phyloP scores from a whole-genome alignment of 2,329 filamentous ascomycete genomes.

The Aureobasidium subglaciale region DNA sequence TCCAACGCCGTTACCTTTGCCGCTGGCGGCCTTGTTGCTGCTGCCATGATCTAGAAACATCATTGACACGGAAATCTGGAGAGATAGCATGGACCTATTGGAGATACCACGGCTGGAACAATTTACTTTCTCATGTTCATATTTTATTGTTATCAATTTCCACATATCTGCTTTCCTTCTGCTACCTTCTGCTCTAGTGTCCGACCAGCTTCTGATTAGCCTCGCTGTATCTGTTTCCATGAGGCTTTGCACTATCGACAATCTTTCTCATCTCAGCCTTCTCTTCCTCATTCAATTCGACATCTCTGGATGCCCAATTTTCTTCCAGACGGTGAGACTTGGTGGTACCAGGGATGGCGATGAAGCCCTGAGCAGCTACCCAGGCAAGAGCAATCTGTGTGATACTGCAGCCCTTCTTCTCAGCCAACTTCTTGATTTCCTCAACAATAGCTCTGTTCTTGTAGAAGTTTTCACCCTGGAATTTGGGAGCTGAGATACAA shows the following conservation, averaged over 20 bases:
- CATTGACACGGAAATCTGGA: background rate
- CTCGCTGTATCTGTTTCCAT: constrained; percentile 30
- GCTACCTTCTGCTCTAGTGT: background rate
- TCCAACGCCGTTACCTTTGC: constrained; percentile 11
- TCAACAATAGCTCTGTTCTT: constrained; percentile 25
- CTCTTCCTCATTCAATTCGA: constrained; percentile 33
- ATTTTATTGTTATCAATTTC: background rate
- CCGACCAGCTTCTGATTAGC: constrained; percentile 12
- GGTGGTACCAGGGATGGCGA: constrained; percentile 21
- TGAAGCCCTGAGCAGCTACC: constrained; percentile 23
- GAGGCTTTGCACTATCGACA: constrained; percentile 33
- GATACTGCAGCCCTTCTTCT: background rate
- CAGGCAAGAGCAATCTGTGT: constrained; percentile 20
- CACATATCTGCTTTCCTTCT: background rate
- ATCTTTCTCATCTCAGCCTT: constrained; percentile 34
- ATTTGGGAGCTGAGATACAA: constrained; percentile 19
- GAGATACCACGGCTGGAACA: background rate
- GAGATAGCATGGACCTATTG: background rate
- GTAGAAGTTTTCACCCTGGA: constrained; percentile 26
- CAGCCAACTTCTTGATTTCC: constrained; percentile 14
- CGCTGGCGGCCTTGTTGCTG: constrained; percentile 8
- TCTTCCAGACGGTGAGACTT: constrained; percentile 20
- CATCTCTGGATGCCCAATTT: constrained; percentile 19
- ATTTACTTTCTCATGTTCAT: constrained; percentile 8
- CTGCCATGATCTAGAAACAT: constrained; percentile 3